Conservation (phyloP, 805 yeast species). For the Candida ortonii region DNA sequence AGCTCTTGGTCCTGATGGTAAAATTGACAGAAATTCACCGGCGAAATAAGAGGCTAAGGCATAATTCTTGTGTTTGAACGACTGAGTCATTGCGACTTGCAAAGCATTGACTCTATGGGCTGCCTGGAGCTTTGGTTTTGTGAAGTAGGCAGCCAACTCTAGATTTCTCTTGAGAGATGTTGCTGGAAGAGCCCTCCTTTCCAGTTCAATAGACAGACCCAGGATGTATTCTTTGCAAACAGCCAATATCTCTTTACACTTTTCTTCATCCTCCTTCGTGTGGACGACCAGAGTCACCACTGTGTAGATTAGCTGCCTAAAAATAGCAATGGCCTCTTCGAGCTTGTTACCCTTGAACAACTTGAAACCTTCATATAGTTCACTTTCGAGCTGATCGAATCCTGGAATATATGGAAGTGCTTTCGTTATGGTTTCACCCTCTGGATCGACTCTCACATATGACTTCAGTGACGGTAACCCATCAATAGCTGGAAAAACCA, state of each 20-base stretch:
- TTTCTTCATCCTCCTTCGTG: constrained; percentile 70
- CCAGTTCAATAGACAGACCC: constrained; percentile 87
- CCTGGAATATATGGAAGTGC: constrained; percentile 74
- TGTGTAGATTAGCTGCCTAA: constrained; percentile 77
- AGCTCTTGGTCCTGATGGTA: constrained; percentile 72
- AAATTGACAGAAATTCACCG: constrained; percentile 68
- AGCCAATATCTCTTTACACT: constrained; percentile 65
- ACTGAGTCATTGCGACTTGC: constrained; percentile 92
- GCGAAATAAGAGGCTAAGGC: constrained; percentile 91
- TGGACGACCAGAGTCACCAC: constrained; percentile 69
- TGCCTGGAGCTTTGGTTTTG: constrained; percentile 75
- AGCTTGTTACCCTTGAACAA: constrained; percentile 81
- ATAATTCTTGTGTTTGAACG: constrained; percentile 84
- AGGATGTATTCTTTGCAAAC: constrained; percentile 87
- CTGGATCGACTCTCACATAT: constrained; percentile 65
- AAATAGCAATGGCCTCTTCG: constrained; percentile 72
- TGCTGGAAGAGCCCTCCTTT: constrained; percentile 76
- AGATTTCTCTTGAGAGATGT: constrained; percentile 77
- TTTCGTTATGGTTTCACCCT: constrained; percentile 47
- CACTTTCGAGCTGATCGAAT: constrained; percentile 57
- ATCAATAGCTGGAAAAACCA: constrained; percentile 68
- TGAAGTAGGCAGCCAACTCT: constrained; percentile 94
- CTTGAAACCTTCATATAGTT: constrained; percentile 71
- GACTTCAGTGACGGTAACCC: constrained; percentile 70
- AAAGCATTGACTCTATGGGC: constrained; percentile 84